These are phyloP conservation scores for Schizosaccharomyces versatilis DNA, from an alignment of 1,139 yeast species.

Conservation along the genomic window DNA sequence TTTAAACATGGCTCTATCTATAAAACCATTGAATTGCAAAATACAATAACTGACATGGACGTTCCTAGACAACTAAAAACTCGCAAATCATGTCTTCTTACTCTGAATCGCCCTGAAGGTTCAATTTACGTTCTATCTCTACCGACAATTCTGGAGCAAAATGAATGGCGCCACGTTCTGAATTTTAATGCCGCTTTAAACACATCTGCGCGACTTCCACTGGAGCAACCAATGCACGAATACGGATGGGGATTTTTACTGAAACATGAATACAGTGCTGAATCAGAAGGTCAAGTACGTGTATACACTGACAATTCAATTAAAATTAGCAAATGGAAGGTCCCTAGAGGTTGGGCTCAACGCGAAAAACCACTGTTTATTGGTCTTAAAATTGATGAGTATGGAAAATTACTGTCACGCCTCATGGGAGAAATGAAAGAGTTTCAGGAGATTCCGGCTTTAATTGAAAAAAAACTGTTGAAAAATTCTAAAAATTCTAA, in stretches of 20 bases:
- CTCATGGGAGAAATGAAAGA: neutral
- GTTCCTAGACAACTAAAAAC: neutral
- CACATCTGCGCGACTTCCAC: neutral
- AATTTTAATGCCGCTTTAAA: neutral
- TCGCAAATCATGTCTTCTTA: neutral
- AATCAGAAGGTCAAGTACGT: neutral
- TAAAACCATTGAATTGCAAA: neutral
- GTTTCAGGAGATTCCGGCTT: neutral
- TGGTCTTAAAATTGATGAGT: neutral
- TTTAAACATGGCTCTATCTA: neutral
- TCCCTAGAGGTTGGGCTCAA: no score
- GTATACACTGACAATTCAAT: neutral
- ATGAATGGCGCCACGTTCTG: neutral
- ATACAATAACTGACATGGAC: neutral
- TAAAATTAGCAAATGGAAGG: neutral
- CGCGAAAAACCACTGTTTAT: neutral
- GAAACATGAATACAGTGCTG: neutral
- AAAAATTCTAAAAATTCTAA: neutral
- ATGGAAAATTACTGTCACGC: neutral
- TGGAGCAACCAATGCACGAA: neutral
- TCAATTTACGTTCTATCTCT: neutral
- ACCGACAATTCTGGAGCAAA: neutral
- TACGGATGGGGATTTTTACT: neutral
- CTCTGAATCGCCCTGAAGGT: neutral
- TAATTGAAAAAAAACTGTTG: neutral